Percentiles rank a stretch among this genome's conserved stretches.
phyloP scores from a whole-genome alignment of 192 early-diverging fungal genomes.

The Coemansia sp. region DNA sequence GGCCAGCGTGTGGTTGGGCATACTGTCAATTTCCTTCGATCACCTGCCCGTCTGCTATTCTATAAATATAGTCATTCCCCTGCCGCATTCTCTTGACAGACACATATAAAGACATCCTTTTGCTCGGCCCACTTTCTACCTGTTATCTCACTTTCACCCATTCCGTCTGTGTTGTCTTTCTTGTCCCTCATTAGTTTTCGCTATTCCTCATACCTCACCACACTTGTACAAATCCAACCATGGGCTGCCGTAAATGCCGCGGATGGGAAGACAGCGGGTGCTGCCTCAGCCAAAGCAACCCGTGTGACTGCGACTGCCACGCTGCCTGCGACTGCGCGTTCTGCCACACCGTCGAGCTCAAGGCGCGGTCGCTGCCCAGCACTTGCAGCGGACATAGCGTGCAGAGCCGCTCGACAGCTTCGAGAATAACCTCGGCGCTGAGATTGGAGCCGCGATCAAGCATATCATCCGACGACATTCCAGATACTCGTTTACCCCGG shows the following conservation, averaged over 20 bases:
- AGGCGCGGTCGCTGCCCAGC: slow-evolving; percentile 7
- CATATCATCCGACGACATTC: background rate
- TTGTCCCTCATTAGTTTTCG: background rate
- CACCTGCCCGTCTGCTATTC: too few relatives aligned
- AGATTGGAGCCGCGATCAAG: slow-evolving; percentile 6
- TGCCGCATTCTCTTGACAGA: too few relatives aligned
- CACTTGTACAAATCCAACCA: slow-evolving; percentile 5
- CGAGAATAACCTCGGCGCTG: slow-evolving; percentile 3
- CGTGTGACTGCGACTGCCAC: slow-evolving; percentile 29
- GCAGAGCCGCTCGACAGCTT: background rate
- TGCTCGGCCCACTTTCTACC: background rate
- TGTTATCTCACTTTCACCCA: background rate
- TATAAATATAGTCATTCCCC: too few relatives aligned
- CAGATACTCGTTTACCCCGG: background rate
- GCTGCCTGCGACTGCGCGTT: slow-evolving; percentile 36
- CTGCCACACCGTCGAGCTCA: slow-evolving; percentile 23
- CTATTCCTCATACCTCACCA: background rate
- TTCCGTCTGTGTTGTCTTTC: background rate
- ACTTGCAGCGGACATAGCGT: background rate
- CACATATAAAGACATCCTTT: too few relatives aligned
- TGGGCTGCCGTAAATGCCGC: slow-evolving; percentile 46
- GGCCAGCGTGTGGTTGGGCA: too few relatives aligned
- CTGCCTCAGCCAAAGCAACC: slow-evolving; percentile 31
- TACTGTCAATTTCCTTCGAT: too few relatives aligned
- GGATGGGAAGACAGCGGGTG: slow-evolving; percentile 48